These are phyloP conservation scores for Paecilomyces dactylethromorphus DNA, from an alignment of 2,329 filamentous ascomycete species.

Conservation along the genomic window DNA sequence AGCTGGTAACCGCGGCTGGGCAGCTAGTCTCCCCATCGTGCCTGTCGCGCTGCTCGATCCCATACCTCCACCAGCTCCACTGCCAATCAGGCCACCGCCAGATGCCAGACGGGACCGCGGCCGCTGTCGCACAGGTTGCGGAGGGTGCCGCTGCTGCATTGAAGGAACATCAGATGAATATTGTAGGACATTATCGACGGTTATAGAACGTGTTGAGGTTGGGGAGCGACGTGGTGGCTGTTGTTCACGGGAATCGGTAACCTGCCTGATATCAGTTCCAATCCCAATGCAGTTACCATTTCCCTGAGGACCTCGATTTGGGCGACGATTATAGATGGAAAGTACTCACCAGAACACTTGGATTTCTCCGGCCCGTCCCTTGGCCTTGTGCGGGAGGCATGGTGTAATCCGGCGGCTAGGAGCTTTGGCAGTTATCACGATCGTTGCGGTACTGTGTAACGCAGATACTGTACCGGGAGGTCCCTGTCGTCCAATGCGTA, in stretches of 20 bases:
- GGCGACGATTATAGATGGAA: background rate
- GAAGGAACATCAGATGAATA: constrained; percentile 93
- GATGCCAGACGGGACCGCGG: constrained; percentile 9
- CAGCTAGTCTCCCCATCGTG: constrained; percentile 50
- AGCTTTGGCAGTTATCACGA: background rate
- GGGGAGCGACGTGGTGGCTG: constrained; percentile 22
- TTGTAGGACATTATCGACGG: constrained; percentile 89
- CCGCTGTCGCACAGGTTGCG: constrained; percentile 24
- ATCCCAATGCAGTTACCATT: background rate
- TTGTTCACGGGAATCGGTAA: constrained; percentile 39
- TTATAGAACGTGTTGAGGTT: constrained; percentile 64
- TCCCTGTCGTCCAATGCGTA: background rate
- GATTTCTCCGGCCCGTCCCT: constrained; percentile 7
- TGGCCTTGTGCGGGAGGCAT: background rate
- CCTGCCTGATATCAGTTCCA: constrained; percentile 18
- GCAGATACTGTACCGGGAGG: background rate
- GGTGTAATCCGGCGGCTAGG: background rate
- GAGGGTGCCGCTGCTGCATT: constrained; percentile 72
- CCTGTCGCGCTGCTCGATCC: constrained; percentile 36
- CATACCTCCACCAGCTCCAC: constrained; percentile 45
- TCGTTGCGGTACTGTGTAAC: background rate
- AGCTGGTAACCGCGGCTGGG: constrained; percentile 61
- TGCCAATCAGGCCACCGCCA: constrained; percentile 21
- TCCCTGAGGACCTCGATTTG: background rate
- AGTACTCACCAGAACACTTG: constrained; percentile 36